A percentile compares a stretch with the other conserved stretches of the same genome.
Conservation (phyloP, 2,329 filamentous ascomycete genomes). For the Fusarium continuum region DNA sequence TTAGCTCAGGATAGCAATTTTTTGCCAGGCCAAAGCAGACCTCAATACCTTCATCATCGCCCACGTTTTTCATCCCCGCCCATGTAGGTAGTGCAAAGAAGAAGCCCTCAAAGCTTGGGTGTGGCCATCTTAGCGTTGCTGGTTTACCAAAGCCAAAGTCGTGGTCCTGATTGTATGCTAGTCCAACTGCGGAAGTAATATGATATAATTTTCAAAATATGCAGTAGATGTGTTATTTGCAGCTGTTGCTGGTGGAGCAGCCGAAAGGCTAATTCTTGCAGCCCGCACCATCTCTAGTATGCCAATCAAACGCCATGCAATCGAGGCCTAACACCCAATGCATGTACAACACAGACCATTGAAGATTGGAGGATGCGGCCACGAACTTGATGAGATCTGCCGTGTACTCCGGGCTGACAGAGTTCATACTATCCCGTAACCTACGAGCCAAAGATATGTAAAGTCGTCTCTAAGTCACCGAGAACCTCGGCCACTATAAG, state of each 20-base stretch:
- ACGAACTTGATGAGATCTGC: constrained; percentile 3
- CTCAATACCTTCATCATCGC: constrained; percentile 9
- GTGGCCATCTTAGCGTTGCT: constrained; percentile 3
- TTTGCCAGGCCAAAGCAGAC: constrained; percentile 15
- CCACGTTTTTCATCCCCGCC: background rate
- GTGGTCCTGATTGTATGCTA: constrained; percentile 16
- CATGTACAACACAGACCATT: constrained; percentile 4
- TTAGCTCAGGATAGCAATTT: background rate
- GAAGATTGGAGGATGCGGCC: background rate
- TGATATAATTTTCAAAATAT: too few species aligned
- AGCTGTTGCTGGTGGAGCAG: too few species aligned
- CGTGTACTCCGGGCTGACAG: constrained; percentile 2
- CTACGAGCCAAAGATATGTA: background rate
- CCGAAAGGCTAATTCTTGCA: too few species aligned
- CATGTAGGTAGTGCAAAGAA: constrained; percentile 10
- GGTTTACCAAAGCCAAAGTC: constrained; percentile 22
- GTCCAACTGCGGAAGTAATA: too few species aligned
- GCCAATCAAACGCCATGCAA: constrained; percentile 14
- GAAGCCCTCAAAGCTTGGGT: constrained; percentile 13
- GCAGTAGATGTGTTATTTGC: too few species aligned
- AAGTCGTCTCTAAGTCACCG: background rate
- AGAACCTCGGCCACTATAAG: constrained; percentile 8
- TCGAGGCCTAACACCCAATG: constrained; percentile 1
- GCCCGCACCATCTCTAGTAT: too few species aligned
- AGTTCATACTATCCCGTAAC: constrained; percentile 7